Base-by-base conservation (phyloP, 2,329 filamentous ascomycete species). In the Cladosporium oxysporum region DNA sequence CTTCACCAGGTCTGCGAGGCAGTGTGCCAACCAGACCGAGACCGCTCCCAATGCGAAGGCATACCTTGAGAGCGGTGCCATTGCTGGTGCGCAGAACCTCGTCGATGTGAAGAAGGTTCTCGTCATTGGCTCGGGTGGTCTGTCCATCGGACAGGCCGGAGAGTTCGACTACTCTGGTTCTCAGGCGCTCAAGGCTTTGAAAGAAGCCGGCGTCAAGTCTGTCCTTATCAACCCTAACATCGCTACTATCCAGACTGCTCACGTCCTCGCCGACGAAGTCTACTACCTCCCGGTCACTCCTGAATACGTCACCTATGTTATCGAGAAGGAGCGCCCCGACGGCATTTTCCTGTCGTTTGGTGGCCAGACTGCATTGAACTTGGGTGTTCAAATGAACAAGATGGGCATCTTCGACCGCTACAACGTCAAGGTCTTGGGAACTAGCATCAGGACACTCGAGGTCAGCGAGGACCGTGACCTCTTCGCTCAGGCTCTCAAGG, bases 131-230 rank as follows among this genome's bases (percentile, higher is more conserved):
- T 93, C 90, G 82, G 94, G 94, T 83, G 94, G 94, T 80, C 86
- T 98, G 73, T 92, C 92, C 78, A 98, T 98, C 87, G 94, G 94
- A 70, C 94, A 98, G 82, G 94, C 94, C 71, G 94, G 94, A 83
- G 94, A 98, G 83, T 98, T 98, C 75, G 94, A 98, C 82, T 98
- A 98, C 81, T 98, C 95, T 79, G 94, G 95, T 70, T 93, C 94
- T 6, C 95, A 98, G 84, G 95, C 95, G 64, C 85, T 99, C 69
- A 98, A 98, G 83, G 95, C 95, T 47, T 85, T 99, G 68, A 98
- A 97, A 82, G 94, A 98, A 82, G 94, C 93, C 69, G 92, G 92
- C 68, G 91, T 98, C 67, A 82, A 89, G 72, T 97, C 94, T 11
- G 91, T 98, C 64, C 88, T 98, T 70, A 93, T 98, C 79, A 98